These are phyloP conservation scores for Inga oerstediana DNA, from an alignment of 306 rosid genomes.

Conservation along the genomic window DNA sequence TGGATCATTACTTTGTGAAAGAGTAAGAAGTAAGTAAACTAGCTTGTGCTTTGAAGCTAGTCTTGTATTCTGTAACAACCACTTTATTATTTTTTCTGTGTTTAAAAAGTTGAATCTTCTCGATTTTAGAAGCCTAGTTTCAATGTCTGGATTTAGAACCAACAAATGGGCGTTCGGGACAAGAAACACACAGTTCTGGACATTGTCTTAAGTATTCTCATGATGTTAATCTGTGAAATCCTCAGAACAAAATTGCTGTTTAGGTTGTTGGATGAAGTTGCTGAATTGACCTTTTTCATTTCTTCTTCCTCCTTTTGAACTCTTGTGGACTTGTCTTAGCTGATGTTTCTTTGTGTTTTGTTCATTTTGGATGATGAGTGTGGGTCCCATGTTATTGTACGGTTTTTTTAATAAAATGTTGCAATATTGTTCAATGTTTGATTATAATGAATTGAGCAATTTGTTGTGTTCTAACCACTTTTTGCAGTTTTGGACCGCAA, in stretches of 20 bases:
- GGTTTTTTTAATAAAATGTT: neutral
- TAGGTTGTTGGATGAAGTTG: constrained; percentile 25
- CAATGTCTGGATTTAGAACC: neutral
- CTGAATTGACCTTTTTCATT: constrained; percentile 1
- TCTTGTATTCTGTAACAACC: constrained; percentile 1
- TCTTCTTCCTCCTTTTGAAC: constrained; percentile 8
- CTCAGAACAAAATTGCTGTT: constrained; percentile 14
- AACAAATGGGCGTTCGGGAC: neutral
- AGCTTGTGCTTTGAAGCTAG: constrained; percentile 29
- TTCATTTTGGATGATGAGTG: neutral
- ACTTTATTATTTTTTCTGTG: constrained; percentile 5
- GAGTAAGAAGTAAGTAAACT: constrained; percentile 40
- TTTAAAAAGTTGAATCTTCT: constrained; percentile 11
- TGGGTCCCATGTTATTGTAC: neutral
- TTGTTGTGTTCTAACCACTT: constrained; percentile 30
- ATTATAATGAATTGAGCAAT: constrained; percentile 8
- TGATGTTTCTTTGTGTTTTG: neutral
- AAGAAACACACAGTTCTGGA: neutral
- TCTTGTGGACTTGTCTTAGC: neutral
- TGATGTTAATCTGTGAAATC: constrained; percentile 27
- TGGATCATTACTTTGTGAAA: constrained; percentile 40
- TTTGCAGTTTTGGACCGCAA: constrained; percentile 49
- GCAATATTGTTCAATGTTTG: neutral
- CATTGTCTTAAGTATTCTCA: neutral
- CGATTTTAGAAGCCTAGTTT: neutral